Evolutionary conservation across 202 grass and related monocot species (phyloP).

Genomic region (Saccharum hybrid): DNA sequence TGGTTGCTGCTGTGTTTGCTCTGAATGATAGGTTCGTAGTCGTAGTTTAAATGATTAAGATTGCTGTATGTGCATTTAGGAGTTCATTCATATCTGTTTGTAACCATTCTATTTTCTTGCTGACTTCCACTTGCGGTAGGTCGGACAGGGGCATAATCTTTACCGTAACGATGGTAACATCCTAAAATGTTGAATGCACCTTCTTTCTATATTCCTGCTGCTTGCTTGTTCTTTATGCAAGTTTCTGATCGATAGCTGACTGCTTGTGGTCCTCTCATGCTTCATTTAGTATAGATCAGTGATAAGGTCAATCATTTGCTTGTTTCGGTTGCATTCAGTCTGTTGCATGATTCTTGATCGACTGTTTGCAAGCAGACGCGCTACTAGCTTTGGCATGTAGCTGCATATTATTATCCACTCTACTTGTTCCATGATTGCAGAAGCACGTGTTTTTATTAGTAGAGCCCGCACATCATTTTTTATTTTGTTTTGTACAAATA

Average conservation of each 20-base stretch:
- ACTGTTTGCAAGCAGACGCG: not conserved
- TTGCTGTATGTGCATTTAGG: not conserved
- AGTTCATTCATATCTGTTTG: not conserved
- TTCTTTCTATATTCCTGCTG: not conserved
- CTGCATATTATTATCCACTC: not conserved
- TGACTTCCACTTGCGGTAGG: not conserved
- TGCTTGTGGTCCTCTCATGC: slow-evolving; percentile 18
- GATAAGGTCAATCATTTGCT: slow-evolving; percentile 11
- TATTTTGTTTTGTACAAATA: not conserved
- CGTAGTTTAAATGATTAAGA: not conserved
- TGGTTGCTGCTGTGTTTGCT: not conserved
- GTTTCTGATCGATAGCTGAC: not conserved
- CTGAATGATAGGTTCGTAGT: not conserved
- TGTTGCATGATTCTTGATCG: not conserved
- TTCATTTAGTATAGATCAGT: not conserved
- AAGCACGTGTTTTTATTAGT: not conserved
- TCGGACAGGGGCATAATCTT: not conserved
- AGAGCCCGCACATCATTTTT: not conserved
- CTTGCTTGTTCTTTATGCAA: not conserved
- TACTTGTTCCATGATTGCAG: not conserved
- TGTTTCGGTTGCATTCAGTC: not conserved
- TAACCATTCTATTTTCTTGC: not conserved
- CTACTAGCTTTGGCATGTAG: not conserved
- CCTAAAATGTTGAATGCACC: not conserved
- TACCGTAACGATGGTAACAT: not conserved